These are phyloP conservation scores for Chalciporus chontae DNA, from an alignment of 768 basidiomycete genomes.

Conservation along the genomic window DNA sequence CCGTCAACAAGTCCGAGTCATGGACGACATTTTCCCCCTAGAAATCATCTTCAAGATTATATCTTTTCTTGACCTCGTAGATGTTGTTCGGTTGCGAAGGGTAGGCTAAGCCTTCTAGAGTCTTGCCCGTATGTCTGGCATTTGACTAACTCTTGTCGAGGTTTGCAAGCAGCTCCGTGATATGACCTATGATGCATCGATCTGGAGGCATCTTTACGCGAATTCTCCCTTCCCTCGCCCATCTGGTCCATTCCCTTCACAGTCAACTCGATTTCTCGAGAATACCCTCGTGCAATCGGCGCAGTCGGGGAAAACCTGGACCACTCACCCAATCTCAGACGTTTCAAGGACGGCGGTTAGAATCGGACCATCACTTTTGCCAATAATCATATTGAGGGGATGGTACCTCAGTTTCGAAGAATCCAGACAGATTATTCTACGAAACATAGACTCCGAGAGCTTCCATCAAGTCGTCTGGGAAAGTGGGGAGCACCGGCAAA, in stretches of 20 bases:
- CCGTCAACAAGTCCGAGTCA: background rate
- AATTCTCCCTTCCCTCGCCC: background rate
- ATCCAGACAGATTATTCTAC: background rate
- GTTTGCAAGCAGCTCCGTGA: background rate
- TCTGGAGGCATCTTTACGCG: background rate
- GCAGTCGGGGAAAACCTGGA: background rate
- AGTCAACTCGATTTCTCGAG: background rate
- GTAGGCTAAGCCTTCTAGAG: background rate
- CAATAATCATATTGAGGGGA: background rate
- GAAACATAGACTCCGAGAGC: background rate
- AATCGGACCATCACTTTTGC: background rate
- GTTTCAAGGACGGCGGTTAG: background rate
- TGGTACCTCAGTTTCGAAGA: background rate
- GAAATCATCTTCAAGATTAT: background rate
- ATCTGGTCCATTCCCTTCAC: background rate
- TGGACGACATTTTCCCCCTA: background rate
- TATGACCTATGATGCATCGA: background rate
- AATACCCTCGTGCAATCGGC: background rate
- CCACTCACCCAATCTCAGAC: background rate
- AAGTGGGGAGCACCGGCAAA: background rate
- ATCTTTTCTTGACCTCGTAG: background rate
- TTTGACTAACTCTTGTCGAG: background rate
- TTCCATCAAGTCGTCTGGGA: background rate
- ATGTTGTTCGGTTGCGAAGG: background rate
- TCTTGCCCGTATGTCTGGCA: background rate